phyloP scores from a whole-genome alignment of 805 yeast species.

The Wickerhamiella sergipiensis region DNA sequence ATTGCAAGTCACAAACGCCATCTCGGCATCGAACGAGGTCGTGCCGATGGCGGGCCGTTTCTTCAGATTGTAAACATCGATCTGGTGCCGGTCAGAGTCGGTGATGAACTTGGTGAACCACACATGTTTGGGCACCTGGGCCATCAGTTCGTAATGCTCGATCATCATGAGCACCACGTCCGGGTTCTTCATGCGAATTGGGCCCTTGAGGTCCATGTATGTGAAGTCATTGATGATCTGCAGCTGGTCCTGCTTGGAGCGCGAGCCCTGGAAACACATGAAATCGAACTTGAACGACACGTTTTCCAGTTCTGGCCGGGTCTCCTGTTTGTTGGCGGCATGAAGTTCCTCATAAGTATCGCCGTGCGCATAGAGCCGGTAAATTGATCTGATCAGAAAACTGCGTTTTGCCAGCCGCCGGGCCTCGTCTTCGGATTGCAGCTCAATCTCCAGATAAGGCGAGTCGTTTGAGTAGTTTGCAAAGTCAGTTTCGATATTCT shows the following conservation, averaged over 20 bases:
- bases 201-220: slow-evolving; percentile 62
- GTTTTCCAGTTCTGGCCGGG: slow-evolving; percentile 25
- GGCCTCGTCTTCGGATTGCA: slow-evolving; percentile 60
- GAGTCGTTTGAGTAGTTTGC: slow-evolving; percentile 37
- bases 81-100: slow-evolving; percentile 45
- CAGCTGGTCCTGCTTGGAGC: slow-evolving; percentile 36
- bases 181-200: slow-evolving; percentile 64
- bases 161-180: slow-evolving; percentile 55
- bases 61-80: slow-evolving; percentile 71
- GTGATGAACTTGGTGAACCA: slow-evolving; percentile 73
- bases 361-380: slow-evolving; percentile 78
- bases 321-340: slow-evolving; percentile 28
- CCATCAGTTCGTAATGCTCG: slow-evolving; percentile 50
- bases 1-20: slow-evolving; percentile 77
- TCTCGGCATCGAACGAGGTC: slow-evolving; percentile 90
- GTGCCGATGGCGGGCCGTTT: slow-evolving; percentile 85
- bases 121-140: slow-evolving; percentile 37
- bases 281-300: slow-evolving; percentile 70
- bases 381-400: slow-evolving; percentile 58
- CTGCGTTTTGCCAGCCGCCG: slow-evolving; percentile 47
- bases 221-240: slow-evolving; percentile 56
- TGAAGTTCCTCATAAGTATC: slow-evolving; percentile 43
- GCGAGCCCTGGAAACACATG: slow-evolving; percentile 61
- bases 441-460: slow-evolving; percentile 61
- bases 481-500: slow-evolving; percentile 40